Evolutionary conservation across 129 eudicot species (phyloP).

Genomic region (Gnaphalium uliginosum): DNA sequence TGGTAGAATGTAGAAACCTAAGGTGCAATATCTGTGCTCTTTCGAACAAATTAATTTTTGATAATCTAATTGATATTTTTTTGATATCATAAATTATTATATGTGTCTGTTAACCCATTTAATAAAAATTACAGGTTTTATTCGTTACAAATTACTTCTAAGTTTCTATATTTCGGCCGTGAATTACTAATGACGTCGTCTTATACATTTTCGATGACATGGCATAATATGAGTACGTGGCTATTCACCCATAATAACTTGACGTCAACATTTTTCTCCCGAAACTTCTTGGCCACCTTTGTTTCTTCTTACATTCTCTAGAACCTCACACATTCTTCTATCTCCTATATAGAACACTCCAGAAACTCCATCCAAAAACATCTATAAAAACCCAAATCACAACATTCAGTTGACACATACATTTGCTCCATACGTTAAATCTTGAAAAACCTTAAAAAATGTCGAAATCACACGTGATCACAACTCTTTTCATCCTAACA

Average conservation of each 20-base stretch:
- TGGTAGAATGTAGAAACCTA: too few relatives aligned
- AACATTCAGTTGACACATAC: not conserved
- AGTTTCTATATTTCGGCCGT: too few relatives aligned
- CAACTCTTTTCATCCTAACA: slow-evolving; percentile 3
- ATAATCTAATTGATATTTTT: too few relatives aligned
- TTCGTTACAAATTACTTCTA: too few relatives aligned
- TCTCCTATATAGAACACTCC: not conserved
- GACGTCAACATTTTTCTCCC: not conserved
- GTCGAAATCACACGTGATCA: not conserved
- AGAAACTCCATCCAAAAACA: not conserved
- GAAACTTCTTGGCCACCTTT: not conserved
- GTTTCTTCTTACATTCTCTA: not conserved
- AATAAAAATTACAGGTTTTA: too few relatives aligned
- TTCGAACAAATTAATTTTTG: too few relatives aligned
- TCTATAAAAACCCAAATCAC: not conserved
- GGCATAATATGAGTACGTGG: too few relatives aligned
- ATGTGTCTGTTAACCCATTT: too few relatives aligned
- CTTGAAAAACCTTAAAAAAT: slow-evolving; percentile 8
- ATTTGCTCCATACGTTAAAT: not conserved
- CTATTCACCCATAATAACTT: not conserved
- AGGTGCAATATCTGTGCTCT: too few relatives aligned
- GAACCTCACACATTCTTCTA: not conserved
- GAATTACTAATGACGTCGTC: too few relatives aligned
- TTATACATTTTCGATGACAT: too few relatives aligned
- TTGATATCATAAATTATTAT: too few relatives aligned